Evolutionary conservation across 495 filamentous ascomycete species (phyloP).

Genomic region (Lasiosphaeria hispida): DNA sequence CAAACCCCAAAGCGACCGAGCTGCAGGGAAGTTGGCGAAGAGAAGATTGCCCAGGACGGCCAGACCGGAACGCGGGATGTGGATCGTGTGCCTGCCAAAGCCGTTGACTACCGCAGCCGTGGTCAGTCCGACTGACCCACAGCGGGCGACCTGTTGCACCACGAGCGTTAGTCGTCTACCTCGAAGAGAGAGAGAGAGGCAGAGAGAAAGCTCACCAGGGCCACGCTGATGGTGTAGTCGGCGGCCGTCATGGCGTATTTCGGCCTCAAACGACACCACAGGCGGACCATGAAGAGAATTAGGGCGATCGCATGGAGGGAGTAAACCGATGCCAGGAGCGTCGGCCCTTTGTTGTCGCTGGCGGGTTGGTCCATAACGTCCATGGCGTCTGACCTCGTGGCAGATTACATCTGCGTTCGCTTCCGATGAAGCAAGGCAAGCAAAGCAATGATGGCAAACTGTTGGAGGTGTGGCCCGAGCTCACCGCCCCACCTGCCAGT

Average conservation of each 20-base stretch:
- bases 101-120: background rate
- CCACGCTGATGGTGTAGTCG: slow-evolving; percentile 1
- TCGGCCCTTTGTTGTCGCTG: background rate
- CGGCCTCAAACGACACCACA: background rate
- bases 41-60: background rate
- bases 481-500: no score
- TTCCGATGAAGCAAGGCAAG: no score
- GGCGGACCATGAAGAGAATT: background rate
- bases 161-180: no score
- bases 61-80: background rate
- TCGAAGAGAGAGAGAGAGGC: no score
- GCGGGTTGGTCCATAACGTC: no score
- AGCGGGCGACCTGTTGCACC: slow-evolving; percentile 4
- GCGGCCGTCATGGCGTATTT: background rate
- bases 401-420: no score
- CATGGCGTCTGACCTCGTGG: no score
- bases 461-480: no score
- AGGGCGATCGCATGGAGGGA: slow-evolving; percentile 4
- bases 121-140: background rate
- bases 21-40: slow-evolving; percentile 1
- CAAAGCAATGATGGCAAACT: no score
- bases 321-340: background rate
- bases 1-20: no score
- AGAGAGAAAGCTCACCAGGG: background rate
- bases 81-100: slow-evolving; percentile 5